These are phyloP conservation scores for Saccharomycopsis hybrid DNA, from an alignment of 1,139 yeast species.

Conservation along the genomic window DNA sequence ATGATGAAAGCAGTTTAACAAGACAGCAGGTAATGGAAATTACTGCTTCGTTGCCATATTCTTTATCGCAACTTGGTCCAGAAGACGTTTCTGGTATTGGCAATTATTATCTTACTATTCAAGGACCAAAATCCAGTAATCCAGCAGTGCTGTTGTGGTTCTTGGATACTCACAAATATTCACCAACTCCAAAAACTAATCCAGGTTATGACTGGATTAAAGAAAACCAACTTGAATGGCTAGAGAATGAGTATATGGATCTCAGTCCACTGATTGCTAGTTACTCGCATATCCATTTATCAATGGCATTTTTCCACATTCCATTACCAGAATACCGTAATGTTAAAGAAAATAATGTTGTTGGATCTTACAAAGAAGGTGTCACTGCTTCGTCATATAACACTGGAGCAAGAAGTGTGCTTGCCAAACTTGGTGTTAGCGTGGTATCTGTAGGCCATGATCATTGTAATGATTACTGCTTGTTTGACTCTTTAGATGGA, in stretches of 20 bases:
- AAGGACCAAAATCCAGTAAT: constrained; percentile 35
- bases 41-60: constrained; percentile 55
- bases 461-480: constrained; percentile 88
- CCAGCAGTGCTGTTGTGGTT: constrained; percentile 61
- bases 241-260: constrained; percentile 38
- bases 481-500: constrained; percentile 36
- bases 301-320: constrained; percentile 91
- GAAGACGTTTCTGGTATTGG: constrained; percentile 69
- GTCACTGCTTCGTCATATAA: constrained; percentile 73
- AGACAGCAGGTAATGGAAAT: constrained; percentile 56
- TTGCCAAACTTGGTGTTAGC: constrained; percentile 59
- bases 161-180: constrained; percentile 74
- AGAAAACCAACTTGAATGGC: constrained; percentile 59
- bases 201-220: constrained; percentile 88
- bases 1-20: constrained; percentile 65
- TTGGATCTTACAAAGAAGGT: constrained; percentile 65
- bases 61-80: constrained; percentile 58
- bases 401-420: constrained; percentile 52
- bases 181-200: constrained; percentile 53
- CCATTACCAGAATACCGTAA: constrained; percentile 80
- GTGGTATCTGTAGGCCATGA: constrained; percentile 87
- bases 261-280: constrained; percentile 31
- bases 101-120: constrained; percentile 56
- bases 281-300: constrained; percentile 42
- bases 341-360: constrained; percentile 32